Evolutionary conservation across 2,329 filamentous ascomycete genomes (phyloP).

Genomic region (Fusarium armeniacum): DNA sequence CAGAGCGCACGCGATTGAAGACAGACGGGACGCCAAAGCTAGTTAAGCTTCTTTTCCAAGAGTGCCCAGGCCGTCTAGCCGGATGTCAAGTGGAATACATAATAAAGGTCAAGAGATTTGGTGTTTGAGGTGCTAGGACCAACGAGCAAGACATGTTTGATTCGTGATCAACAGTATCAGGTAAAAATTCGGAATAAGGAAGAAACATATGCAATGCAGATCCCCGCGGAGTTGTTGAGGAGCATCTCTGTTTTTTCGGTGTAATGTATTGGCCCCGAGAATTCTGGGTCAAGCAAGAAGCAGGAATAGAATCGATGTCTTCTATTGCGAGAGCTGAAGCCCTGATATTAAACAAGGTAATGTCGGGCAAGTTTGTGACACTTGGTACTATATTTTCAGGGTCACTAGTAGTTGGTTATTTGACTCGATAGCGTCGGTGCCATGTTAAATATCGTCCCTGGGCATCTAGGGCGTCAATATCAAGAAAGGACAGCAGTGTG

Average conservation of each 20-base stretch:
- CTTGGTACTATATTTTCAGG: neutral
- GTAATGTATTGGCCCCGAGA: neutral
- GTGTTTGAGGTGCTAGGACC: neutral
- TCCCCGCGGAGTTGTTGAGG: conserved; percentile 29
- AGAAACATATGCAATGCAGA: conserved; percentile 34
- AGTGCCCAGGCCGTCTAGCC: conserved; percentile 29
- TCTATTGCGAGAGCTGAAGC: neutral
- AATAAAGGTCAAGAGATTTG: conserved; percentile 4
- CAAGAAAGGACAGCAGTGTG: neutral
- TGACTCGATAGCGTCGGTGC: neutral
- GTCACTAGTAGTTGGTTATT: neutral
- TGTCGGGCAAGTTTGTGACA: neutral
- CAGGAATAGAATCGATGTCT: neutral
- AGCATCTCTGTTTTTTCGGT: conserved; percentile 9
- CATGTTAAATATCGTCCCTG: neutral
- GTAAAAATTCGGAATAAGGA: conserved; percentile 16
- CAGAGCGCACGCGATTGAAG: conserved; percentile 40
- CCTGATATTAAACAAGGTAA: neutral
- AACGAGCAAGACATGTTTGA: conserved; percentile 18
- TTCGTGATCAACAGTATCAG: conserved; percentile 24
- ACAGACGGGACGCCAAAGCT: conserved; percentile 39
- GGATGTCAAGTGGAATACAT: conserved; percentile 2
- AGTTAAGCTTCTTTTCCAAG: conserved; percentile 48
- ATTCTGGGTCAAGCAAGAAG: neutral
- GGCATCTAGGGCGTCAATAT: neutral